Conservation (phyloP, 1,284 basidiomycete species). For the Sanghuangporus weigelae region DNA sequence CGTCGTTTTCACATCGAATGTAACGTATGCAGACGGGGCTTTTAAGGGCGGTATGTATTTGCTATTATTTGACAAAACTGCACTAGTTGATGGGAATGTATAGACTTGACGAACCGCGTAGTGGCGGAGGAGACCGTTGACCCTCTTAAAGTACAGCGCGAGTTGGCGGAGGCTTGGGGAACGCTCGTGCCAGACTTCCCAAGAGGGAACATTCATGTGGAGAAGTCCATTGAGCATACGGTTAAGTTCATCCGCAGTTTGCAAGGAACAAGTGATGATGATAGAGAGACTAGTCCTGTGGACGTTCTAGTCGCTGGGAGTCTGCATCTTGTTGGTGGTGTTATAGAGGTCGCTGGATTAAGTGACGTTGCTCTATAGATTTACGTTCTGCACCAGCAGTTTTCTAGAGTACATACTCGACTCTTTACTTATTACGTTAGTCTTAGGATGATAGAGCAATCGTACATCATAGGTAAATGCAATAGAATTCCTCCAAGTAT, state of each 20-base stretch:
- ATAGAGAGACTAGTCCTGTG: conserved; percentile 28
- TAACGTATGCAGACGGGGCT: conserved; percentile 84
- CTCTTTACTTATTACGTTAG: neutral
- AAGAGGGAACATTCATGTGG: conserved; percentile 60
- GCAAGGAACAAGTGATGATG: neutral
- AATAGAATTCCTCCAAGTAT: neutral
- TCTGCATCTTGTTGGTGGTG: conserved; percentile 90
- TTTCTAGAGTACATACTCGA: neutral
- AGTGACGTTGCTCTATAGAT: conserved; percentile 50
- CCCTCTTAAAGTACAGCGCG: conserved; percentile 70
- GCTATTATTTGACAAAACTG: neutral
- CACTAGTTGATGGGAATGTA: neutral
- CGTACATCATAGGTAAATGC: neutral
- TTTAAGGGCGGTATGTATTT: conserved; percentile 81
- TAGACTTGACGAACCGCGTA: conserved; percentile 72
- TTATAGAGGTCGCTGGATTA: conserved; percentile 86
- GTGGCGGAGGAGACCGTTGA: conserved; percentile 61
- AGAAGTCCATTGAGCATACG: conserved; percentile 89
- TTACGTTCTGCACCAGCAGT: neutral
- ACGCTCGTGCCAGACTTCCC: conserved; percentile 59
- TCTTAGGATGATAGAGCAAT: neutral
- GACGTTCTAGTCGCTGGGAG: conserved; percentile 88
- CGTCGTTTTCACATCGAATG: conserved; percentile 94
- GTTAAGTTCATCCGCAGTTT: conserved; percentile 54
- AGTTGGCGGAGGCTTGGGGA: conserved; percentile 73